Base-by-base conservation (phyloP, 257 asterid genomes). In the Nicotiana tabacum region DNA sequence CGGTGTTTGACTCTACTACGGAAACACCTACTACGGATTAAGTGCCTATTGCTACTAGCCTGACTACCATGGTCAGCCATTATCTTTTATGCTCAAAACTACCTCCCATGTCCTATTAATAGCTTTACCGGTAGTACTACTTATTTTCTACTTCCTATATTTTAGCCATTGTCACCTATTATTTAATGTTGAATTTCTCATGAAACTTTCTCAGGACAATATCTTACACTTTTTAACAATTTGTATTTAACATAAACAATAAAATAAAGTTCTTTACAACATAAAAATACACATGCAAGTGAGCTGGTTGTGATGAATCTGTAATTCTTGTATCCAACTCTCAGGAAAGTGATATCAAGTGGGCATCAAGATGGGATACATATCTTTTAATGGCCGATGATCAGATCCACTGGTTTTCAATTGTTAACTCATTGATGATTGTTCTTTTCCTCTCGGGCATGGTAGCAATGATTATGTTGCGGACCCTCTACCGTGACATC, bases 331-430 rank as follows among this genome's bases (percentile, higher is more conserved):
- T 37, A 65, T 72, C 56, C 69, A 4, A 67, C 83, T 83, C 86
- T 77, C 87, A 93, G 97, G 94, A 93, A 84, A 94, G 97, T 56
- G 97, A 92, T 55, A 87, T 94, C 82, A 94, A 94, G 93, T 94
- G 98, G 98, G 97, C 98, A 60, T 94, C 98, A 77, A 88, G 98
- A 86, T 94, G 98, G 98, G 98, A 94, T 77, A 91, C 97, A 0
- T 94, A 94, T 82, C 97, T 94, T 69, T 88, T 90, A 82, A 92
- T 94, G 98, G 90, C 98, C 62, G 98, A 94, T 83, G 98, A 94
- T 86, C 98, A 94, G 89, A 94, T 94, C 82, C 98, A 94, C 84
- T 94, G 98, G 98, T 94, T 94, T 88, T 94, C 98, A 4, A 91
- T 94, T 3, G 97, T 94, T 27, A 94, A 94, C 80, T 94, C 98